A percentile compares a stretch with the other conserved stretches of the same genome.
phyloP scores from a whole-genome alignment of 1,284 basidiomycete genomes.

The Phellopilus nigrolimitatus region DNA sequence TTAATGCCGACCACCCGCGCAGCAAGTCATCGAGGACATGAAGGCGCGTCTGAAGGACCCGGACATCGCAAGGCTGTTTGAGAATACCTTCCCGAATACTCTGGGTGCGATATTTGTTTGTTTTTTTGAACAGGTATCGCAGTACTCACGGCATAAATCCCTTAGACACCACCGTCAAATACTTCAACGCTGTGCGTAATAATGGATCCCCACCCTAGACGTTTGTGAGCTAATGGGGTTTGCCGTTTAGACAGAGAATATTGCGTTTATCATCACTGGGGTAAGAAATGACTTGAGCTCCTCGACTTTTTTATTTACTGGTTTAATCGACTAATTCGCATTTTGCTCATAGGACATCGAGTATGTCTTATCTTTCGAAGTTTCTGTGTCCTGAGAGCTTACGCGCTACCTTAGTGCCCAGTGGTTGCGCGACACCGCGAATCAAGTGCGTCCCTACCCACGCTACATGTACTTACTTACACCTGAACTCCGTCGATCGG shows the following conservation, averaged over 20 bases:
- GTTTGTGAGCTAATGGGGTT: conserved; percentile 19
- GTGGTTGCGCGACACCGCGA: conserved; percentile 72
- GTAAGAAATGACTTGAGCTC: conserved; percentile 40
- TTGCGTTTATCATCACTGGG: conserved; percentile 74
- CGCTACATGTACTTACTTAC: conserved; percentile 3
- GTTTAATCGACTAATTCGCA: conserved; percentile 5
- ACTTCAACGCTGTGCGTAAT: conserved; percentile 50
- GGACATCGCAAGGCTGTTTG: conserved; percentile 68
- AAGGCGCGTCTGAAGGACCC: conserved; percentile 64
- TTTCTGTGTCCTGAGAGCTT: neutral
- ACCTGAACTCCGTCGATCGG: conserved; percentile 6
- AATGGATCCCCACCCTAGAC: conserved; percentile 9
- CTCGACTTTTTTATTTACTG: neutral
- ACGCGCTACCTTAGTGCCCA: conserved; percentile 26
- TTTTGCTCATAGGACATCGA: conserved; percentile 55
- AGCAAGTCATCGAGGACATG: conserved; percentile 70
- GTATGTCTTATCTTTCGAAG: conserved; percentile 30
- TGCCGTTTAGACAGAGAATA: conserved; percentile 49
- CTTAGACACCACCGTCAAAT: conserved; percentile 76
- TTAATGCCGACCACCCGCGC: neutral
- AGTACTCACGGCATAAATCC: too few species aligned
- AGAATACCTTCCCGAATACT: conserved; percentile 75
- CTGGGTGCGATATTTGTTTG: conserved; percentile 43
- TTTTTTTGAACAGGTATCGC: neutral
- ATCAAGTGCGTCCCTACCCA: conserved; percentile 45